Percentiles rank a stretch among this genome's conserved stretches.
Evolutionary conservation across 306 rosid genomes (phyloP).

Genomic region (Vigna hirtella): DNA sequence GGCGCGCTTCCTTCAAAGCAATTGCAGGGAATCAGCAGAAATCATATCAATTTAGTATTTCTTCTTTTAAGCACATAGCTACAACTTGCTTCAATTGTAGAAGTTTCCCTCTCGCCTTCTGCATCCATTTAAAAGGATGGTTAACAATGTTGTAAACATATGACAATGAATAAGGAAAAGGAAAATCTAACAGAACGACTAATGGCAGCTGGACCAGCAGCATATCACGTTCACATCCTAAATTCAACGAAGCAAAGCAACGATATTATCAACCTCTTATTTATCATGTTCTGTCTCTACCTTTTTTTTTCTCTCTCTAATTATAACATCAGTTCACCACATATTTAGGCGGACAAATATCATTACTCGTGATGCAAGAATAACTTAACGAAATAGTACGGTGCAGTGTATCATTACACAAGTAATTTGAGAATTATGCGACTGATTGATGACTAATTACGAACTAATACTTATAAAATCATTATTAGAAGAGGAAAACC

Average conservation of each 20-base stretch:
- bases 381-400: conserved; percentile 22
- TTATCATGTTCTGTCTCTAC: not conserved
- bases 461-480: conserved; percentile 43
- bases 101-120: conserved; percentile 79
- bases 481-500: conserved; percentile 26
- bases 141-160: not conserved
- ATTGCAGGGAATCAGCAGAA: conserved; percentile 43
- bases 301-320: not conserved
- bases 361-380: conserved; percentile 20
- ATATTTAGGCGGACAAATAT: not conserved
- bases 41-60: conserved; percentile 52
- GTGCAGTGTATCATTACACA: conserved; percentile 13
- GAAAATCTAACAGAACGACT: not conserved
- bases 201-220: not conserved
- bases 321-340: not conserved
- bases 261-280: not conserved
- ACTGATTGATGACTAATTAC: conserved; percentile 33
- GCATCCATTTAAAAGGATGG: conserved; percentile 49
- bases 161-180: conserved; percentile 1
- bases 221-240: conserved; percentile 8
- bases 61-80: conserved; percentile 78
- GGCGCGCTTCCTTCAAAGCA: conserved; percentile 17
- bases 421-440: conserved; percentile 30
- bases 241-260: not conserved
- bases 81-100: conserved; percentile 71